These are phyloP conservation scores for Zelonia costaricensis DNA, from an alignment of 208 protist genomes.

Conservation along the genomic window DNA sequence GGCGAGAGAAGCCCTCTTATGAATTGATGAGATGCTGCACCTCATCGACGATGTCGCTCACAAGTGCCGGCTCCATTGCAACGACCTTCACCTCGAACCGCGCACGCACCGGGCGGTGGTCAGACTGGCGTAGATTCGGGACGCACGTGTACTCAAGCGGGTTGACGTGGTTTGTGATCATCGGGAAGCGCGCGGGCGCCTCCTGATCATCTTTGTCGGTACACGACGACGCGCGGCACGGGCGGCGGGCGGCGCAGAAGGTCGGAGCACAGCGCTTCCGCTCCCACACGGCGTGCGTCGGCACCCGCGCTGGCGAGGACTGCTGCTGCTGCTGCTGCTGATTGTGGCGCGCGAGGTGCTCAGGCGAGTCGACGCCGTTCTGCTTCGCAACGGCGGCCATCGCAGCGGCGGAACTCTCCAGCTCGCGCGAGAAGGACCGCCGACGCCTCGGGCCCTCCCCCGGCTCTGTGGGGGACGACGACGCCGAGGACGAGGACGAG, in stretches of 20 bases:
- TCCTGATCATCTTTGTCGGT: background rate
- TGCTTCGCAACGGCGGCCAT: slow-evolving; percentile 9
- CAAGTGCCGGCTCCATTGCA: slow-evolving; percentile 33
- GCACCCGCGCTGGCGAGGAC: background rate
- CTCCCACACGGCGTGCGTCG: slow-evolving; percentile 19
- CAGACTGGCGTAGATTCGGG: slow-evolving; percentile 50
- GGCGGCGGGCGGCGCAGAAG: slow-evolving; percentile 30
- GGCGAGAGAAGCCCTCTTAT: no score
- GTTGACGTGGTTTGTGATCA: slow-evolving; percentile 50
- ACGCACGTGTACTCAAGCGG: slow-evolving; percentile 56
- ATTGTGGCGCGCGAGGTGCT: background rate
- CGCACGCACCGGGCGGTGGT: slow-evolving; percentile 74
- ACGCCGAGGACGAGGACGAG: slow-evolving; percentile 11
- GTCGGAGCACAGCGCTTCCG: slow-evolving; percentile 27
- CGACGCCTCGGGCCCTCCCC: background rate
- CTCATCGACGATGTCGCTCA: slow-evolving; percentile 34
- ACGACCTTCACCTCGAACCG: slow-evolving; percentile 70
- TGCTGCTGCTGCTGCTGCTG: no score
- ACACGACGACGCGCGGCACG: background rate
- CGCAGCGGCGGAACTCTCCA: slow-evolving; percentile 1
- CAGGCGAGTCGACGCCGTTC: slow-evolving; percentile 1
- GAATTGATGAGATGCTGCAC: no score
- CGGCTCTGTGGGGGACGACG: background rate
- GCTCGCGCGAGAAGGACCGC: background rate
- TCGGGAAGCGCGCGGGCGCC: slow-evolving; percentile 33